Evolutionary conservation across 1,284 basidiomycete genomes (phyloP).

Genomic region (Pseudozyma thailandica): DNA sequence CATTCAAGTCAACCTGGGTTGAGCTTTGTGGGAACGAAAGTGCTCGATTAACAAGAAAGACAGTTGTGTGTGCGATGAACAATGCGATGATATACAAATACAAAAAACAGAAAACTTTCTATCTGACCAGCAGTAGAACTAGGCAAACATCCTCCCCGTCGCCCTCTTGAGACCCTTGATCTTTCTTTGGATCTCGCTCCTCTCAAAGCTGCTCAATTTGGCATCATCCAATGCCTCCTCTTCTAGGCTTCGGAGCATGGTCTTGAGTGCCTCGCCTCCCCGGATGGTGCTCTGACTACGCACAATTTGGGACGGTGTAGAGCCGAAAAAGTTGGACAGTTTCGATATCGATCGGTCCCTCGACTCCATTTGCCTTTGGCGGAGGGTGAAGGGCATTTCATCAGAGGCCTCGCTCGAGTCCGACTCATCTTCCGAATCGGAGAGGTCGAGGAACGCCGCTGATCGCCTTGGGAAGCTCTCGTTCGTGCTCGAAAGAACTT

Average conservation of each 20-base stretch:
- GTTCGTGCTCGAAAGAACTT: slow-evolving; percentile 3
- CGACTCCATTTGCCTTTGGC: slow-evolving; percentile 8
- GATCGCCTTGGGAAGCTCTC: slow-evolving; percentile 21
- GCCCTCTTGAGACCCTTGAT: slow-evolving; percentile 30
- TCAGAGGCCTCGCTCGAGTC: slow-evolving; percentile 26
- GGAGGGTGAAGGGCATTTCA: slow-evolving; percentile 14
- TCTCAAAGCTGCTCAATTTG: slow-evolving; percentile 29
- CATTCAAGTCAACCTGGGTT: background rate
- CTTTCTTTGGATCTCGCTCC: slow-evolving; percentile 36
- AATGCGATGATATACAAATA: slow-evolving; percentile 2
- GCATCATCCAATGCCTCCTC: slow-evolving; percentile 40
- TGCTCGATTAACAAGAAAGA: background rate
- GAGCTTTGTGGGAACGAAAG: background rate
- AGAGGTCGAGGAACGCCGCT: slow-evolving; percentile 38
- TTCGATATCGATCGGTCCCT: slow-evolving; percentile 42
- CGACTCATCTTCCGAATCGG: slow-evolving; percentile 31
- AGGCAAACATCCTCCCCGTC: slow-evolving; percentile 34
- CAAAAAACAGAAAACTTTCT: background rate
- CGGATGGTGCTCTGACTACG: slow-evolving; percentile 16
- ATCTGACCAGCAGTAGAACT: background rate
- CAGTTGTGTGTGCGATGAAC: background rate
- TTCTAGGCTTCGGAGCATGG: slow-evolving; percentile 31
- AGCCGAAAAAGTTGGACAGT: slow-evolving; percentile 43
- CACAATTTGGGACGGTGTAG: slow-evolving; percentile 41
- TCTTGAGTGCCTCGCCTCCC: slow-evolving; percentile 24